These are phyloP conservation scores for Ophiocordyceps sinensis DNA, from an alignment of 2,329 filamentous ascomycete species.

Conservation along the genomic window DNA sequence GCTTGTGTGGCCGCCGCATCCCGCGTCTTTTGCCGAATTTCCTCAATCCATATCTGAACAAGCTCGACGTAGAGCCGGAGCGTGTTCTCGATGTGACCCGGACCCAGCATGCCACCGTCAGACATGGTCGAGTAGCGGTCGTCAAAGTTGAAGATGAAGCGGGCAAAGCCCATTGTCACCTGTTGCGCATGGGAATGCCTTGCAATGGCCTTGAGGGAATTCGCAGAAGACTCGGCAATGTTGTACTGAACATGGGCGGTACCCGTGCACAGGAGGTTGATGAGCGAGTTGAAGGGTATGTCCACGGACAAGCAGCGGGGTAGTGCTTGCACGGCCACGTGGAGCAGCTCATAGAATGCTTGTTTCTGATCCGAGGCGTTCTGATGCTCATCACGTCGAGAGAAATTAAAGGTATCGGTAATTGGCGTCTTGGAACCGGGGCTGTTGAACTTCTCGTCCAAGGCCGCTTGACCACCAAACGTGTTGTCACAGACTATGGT, in stretches of 20 bases:
- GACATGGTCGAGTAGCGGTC: slow-evolving; percentile 96
- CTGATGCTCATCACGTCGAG: slow-evolving; percentile 64
- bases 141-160: slow-evolving; percentile 98
- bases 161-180: slow-evolving; percentile 89
- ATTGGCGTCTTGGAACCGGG: slow-evolving; percentile 89
- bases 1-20: slow-evolving; percentile 52
- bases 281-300: slow-evolving; percentile 83
- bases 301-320: slow-evolving; percentile 86
- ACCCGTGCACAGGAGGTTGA: slow-evolving; percentile 90
- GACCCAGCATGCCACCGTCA: slow-evolving; percentile 89
- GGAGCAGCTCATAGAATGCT: slow-evolving; percentile 86
- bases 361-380: slow-evolving; percentile 71
- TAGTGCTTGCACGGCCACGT: slow-evolving; percentile 88
- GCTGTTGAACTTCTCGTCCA: slow-evolving; percentile 88
- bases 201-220: slow-evolving; percentile 89
- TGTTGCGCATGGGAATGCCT: slow-evolving; percentile 85
- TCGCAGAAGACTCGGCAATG: slow-evolving; percentile 82
- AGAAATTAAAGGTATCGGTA: slow-evolving; percentile 84
- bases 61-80: slow-evolving; percentile 85
- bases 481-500: slow-evolving; percentile 93
- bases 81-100: slow-evolving; percentile 89
- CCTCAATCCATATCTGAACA: slow-evolving; percentile 93
- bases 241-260: slow-evolving; percentile 90
- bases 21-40: slow-evolving; percentile 75
- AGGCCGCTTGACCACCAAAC: slow-evolving; percentile 85